These are phyloP conservation scores for Grammothele lineata DNA, from an alignment of 768 basidiomycete species.

Conservation along the genomic window DNA sequence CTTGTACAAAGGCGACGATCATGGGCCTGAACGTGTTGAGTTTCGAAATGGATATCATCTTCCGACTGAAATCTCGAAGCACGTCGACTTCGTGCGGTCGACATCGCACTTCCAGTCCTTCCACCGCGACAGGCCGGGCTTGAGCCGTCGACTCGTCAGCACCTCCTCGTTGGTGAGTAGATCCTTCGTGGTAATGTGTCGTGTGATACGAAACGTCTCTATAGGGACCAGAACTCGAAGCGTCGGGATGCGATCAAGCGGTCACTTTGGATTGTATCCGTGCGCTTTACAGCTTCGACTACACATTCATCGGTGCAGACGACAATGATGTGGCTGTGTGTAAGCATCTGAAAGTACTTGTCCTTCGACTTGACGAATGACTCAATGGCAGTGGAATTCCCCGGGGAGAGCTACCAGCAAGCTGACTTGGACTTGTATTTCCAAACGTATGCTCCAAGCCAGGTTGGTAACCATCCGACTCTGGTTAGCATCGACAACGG, in stretches of 20 bases:
- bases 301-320: conserved; percentile 14
- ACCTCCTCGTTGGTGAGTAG: no score
- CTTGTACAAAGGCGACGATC: conserved; percentile 49
- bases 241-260: conserved; percentile 18
- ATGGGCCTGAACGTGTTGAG: conserved; percentile 50
- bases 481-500: conserved; percentile 34
- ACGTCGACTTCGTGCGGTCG: conserved; percentile 65
- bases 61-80: conserved; percentile 49
- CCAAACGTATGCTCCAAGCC: conserved; percentile 32
- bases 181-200: no score
- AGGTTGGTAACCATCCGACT: conserved; percentile 35
- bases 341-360: conserved; percentile 20
- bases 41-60: conserved; percentile 59
- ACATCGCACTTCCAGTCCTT: conserved; percentile 53
- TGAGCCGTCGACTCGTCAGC: no score
- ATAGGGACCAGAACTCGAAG: no score
- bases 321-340: conserved; percentile 28
- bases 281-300: conserved; percentile 26
- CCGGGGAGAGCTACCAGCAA: conserved; percentile 35
- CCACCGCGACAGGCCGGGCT: no score
- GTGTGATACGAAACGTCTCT: no score
- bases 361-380: neutral
- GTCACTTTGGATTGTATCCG: conserved; percentile 28
- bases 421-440: conserved; percentile 40
- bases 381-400: conserved; percentile 33